Conservation (phyloP, 1,284 basidiomycete species). For the Tetrapyrgos nigripes region DNA sequence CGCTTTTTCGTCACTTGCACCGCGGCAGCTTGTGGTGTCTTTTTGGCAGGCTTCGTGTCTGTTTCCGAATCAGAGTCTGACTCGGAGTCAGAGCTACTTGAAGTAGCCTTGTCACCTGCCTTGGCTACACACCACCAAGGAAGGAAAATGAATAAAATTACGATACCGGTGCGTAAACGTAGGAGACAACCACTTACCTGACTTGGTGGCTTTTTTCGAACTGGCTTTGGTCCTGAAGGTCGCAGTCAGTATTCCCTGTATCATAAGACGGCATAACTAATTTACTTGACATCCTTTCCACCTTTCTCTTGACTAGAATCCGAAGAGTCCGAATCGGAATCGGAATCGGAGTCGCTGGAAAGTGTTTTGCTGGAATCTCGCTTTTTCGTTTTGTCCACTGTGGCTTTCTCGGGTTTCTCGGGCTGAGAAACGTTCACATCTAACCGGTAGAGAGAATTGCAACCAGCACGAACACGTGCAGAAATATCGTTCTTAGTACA, state of each 20-base stretch:
- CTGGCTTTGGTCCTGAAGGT: not conserved
- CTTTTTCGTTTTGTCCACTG: not conserved
- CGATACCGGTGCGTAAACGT: too few relatives aligned
- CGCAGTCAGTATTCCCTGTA: conserved; percentile 1
- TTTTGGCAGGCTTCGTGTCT: conserved; percentile 12
- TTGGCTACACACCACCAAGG: not conserved
- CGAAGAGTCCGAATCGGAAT: conserved; percentile 22
- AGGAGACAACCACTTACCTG: not conserved
- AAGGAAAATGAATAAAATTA: not conserved
- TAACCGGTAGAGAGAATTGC: not conserved
- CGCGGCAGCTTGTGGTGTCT: conserved; percentile 8
- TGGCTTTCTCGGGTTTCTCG: not conserved
- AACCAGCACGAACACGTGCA: not conserved
- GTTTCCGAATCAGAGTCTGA: conserved; percentile 23
- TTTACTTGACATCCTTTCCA: not conserved
- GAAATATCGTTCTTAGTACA: not conserved
- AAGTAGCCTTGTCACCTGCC: not conserved
- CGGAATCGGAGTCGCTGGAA: conserved; percentile 14
- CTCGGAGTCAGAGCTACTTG: not conserved
- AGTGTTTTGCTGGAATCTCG: conserved; percentile 5
- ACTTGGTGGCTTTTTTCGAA: not conserved
- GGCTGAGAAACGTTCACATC: not conserved
- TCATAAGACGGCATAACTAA: not conserved
- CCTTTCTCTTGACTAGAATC: not conserved
- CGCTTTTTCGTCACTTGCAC: conserved; percentile 61